Evolutionary conservation across 371 early-diverging fungal genomes (phyloP).

Genomic region (Phascolomyces articulosus): DNA sequence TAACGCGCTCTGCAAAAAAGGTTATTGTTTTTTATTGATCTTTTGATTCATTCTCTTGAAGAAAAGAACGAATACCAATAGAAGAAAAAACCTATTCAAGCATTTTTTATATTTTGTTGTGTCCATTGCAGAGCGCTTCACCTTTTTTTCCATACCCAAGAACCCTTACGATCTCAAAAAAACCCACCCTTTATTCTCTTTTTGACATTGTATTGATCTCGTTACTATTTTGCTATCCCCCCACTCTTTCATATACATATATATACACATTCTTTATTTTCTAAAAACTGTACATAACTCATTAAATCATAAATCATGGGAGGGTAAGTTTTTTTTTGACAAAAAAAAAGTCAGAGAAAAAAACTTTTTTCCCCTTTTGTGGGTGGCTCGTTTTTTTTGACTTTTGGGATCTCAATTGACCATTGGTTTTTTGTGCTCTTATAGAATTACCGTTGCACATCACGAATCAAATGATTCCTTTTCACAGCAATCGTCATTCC

Average conservation of each 20-base stretch:
- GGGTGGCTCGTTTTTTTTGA: not conserved
- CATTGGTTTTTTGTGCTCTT: not conserved
- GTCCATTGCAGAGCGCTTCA: not conserved
- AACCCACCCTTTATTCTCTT: not conserved
- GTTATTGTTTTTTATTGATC: too few relatives aligned
- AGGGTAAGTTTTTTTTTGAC: conserved; percentile 13
- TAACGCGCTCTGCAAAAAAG: too few relatives aligned
- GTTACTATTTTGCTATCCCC: too few relatives aligned
- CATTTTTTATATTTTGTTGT: conserved; percentile 5
- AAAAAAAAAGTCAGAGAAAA: not conserved
- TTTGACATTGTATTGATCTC: too few relatives aligned
- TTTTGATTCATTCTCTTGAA: too few relatives aligned
- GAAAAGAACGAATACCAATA: too few relatives aligned
- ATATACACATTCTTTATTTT: too few relatives aligned
- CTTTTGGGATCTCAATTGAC: too few relatives aligned
- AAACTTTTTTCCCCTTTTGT: conserved; percentile 1
- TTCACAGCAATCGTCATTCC: not conserved
- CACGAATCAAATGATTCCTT: conserved; percentile 18
- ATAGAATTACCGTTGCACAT: conserved; percentile 22
- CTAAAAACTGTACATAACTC: too few relatives aligned
- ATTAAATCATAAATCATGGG: conserved; percentile 13
- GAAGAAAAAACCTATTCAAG: too few relatives aligned
- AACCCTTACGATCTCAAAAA: too few relatives aligned
- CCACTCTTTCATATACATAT: too few relatives aligned
- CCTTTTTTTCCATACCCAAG: not conserved